Conservation (phyloP, 805 yeast genomes). For the Yarrowia sp. region DNA sequence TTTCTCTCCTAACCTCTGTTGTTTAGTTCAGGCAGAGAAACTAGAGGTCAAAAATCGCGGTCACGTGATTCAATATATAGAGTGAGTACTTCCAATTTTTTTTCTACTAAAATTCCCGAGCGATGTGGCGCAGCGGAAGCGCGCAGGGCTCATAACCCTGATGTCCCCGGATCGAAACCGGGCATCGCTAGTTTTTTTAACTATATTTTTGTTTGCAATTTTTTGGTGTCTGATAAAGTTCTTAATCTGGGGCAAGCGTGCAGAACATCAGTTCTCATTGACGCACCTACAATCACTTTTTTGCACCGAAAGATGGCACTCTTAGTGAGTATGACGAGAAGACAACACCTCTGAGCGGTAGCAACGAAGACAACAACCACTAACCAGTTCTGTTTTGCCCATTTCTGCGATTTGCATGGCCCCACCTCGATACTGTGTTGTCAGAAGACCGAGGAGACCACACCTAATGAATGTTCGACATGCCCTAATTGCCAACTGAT, state of each 20-base stretch:
- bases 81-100: background rate
- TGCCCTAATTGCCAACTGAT: slow-evolving; percentile 32
- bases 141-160: slow-evolving; percentile 97
- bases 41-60: background rate
- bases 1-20: background rate
- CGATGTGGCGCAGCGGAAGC: slow-evolving; percentile 64
- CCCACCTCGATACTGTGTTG: slow-evolving; percentile 36
- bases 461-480: slow-evolving; percentile 24
- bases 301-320: background rate
- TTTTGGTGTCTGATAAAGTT: background rate
- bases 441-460: slow-evolving; percentile 30
- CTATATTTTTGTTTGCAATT: background rate
- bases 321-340: background rate
- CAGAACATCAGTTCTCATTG: background rate
- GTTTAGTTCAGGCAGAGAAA: background rate
- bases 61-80: background rate
- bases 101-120: slow-evolving; percentile 30
- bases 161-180: slow-evolving; percentile 90
- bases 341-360: background rate
- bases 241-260: background rate
- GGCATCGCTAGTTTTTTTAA: slow-evolving; percentile 65
- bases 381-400: slow-evolving; percentile 34
- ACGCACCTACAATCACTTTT: background rate
- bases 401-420: slow-evolving; percentile 37
- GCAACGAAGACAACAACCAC: background rate